Percentiles rank a stretch among this genome's conserved stretches.
Conservation (phyloP, 1,284 basidiomycete genomes). For the Fistulina hepatica region DNA sequence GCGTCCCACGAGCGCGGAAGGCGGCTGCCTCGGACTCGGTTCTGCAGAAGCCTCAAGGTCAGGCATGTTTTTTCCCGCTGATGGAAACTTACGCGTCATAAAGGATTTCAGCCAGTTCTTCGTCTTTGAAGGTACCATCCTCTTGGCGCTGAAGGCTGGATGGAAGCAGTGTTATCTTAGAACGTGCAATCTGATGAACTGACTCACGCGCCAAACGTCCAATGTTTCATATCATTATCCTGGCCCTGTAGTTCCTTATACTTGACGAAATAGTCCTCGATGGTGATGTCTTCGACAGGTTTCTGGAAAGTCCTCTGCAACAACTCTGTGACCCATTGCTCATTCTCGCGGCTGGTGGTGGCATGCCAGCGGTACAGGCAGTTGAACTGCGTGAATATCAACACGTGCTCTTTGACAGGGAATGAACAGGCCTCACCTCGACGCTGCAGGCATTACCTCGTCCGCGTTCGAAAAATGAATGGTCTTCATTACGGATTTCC, state of each 20-base stretch:
- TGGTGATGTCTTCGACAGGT: constrained; percentile 41
- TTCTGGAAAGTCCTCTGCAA: constrained; percentile 47
- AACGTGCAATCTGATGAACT: constrained; percentile 3
- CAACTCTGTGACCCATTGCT: constrained; percentile 48
- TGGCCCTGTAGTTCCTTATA: constrained; percentile 38
- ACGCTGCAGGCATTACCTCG: constrained; percentile 69
- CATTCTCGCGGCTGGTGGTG: constrained; percentile 58
- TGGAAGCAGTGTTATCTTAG: constrained; percentile 1
- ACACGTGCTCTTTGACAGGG: constrained; percentile 1
- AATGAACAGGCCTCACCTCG: constrained; percentile 34
- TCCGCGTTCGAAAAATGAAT: constrained; percentile 59
- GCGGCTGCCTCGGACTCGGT: constrained; percentile 65
- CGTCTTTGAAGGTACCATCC: constrained; percentile 59
- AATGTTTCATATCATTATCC: constrained; percentile 43
- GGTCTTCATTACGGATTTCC: constrained; percentile 55
- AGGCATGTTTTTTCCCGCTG: background rate
- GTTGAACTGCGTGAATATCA: constrained; percentile 47
- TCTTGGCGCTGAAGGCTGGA: constrained; percentile 48
- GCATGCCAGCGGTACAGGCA: constrained; percentile 78
- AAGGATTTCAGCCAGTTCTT: constrained; percentile 58
- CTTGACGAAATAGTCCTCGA: no score
- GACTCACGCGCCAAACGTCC: constrained; percentile 56
- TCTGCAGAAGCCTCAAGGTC: constrained; percentile 24
- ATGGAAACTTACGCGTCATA: constrained; percentile 48
- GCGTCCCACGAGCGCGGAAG: constrained; percentile 73